phyloP scores from a whole-genome alignment of 768 basidiomycete species.

The Erythrobasidium yunnanense region DNA sequence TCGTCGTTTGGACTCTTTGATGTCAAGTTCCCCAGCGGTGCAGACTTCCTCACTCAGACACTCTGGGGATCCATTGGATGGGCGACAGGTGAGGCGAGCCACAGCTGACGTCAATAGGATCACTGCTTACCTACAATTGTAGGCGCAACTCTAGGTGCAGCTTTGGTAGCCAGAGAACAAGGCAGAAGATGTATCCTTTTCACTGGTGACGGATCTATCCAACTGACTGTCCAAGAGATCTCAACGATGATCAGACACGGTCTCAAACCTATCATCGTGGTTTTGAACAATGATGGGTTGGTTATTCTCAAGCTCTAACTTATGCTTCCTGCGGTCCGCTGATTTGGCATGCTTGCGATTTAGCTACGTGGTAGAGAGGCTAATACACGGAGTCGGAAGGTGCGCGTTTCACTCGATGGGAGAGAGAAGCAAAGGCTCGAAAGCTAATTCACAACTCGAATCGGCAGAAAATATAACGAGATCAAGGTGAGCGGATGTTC shows the following conservation, averaged over 20 bases:
- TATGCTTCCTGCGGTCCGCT: background rate
- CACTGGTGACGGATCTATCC: slow-evolving; percentile 42
- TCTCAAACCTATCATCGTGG: slow-evolving; percentile 51
- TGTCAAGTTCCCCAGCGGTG: slow-evolving; percentile 59
- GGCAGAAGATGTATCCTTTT: slow-evolving; percentile 53
- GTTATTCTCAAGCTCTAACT: background rate
- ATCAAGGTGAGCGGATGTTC: too few species aligned
- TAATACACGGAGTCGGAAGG: slow-evolving; percentile 17
- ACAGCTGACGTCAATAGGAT: too few species aligned
- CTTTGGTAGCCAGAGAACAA: slow-evolving; percentile 54
- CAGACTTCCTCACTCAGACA: slow-evolving; percentile 56
- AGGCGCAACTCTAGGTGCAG: slow-evolving; percentile 51
- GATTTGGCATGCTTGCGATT: slow-evolving; percentile 3
- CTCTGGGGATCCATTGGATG: slow-evolving; percentile 70
- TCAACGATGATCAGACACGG: slow-evolving; percentile 67
- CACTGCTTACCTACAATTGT: too few species aligned
- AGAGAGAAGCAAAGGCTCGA: too few species aligned
- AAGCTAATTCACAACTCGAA: too few species aligned
- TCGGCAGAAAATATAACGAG: too few species aligned
- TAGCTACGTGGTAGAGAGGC: slow-evolving; percentile 20
- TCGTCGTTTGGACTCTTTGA: slow-evolving; percentile 76
- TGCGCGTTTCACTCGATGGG: too few species aligned
- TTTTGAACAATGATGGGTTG: background rate
- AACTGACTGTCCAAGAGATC: slow-evolving; percentile 40
- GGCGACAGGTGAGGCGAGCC: slow-evolving; percentile 72